These are phyloP conservation scores for Eucalyptus fibrosa DNA, from an alignment of 345 rosid species.

Conservation along the genomic window DNA sequence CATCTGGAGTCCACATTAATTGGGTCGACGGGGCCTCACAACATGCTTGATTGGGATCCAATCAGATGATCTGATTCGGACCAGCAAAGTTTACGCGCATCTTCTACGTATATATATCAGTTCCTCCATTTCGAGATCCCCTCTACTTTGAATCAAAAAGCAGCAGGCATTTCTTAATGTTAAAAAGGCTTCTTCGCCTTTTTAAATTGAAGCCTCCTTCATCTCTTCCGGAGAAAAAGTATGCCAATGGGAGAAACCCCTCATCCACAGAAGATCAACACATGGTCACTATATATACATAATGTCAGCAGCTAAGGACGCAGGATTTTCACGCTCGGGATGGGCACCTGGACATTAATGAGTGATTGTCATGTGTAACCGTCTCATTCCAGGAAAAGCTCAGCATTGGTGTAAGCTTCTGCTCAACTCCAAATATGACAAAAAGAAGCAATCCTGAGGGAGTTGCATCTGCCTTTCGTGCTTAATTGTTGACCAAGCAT, in stretches of 20 bases:
- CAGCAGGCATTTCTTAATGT: neutral
- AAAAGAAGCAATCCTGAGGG: neutral
- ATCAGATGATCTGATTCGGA: neutral
- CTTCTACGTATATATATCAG: neutral
- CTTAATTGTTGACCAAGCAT: neutral
- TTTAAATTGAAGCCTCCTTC: neutral
- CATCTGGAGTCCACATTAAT: neutral
- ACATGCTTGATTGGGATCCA: neutral
- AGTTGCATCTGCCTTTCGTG: neutral
- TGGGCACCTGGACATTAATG: neutral
- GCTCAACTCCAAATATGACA: neutral
- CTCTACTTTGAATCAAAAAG: neutral
- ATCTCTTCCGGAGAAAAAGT: neutral
- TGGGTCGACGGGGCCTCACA: neutral
- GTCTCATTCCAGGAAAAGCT: neutral
- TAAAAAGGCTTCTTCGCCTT: neutral
- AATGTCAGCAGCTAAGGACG: neutral
- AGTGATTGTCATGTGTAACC: neutral
- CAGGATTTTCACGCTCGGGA: neutral
- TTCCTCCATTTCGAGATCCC: neutral
- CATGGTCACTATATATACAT: neutral
- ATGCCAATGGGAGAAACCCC: neutral
- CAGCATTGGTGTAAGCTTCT: neutral
- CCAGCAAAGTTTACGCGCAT: neutral
- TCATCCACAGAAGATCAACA: neutral